Percentiles rank a stretch among this genome's conserved stretches.
Conservation (phyloP, 805 yeast species). For the Priceomyces melissophilus region DNA sequence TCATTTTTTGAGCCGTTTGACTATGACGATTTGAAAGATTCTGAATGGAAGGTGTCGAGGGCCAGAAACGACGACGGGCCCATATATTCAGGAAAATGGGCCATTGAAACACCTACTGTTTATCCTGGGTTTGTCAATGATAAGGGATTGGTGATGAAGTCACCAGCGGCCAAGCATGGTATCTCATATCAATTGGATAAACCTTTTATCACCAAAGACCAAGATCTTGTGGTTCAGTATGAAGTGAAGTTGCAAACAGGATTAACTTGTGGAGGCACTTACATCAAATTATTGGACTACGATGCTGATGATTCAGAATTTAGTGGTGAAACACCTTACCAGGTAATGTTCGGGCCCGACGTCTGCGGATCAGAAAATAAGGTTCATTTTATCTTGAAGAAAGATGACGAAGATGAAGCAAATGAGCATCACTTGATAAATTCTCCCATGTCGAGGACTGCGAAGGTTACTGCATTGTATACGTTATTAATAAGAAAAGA, state of each 20-base stretch:
- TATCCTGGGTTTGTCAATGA: constrained; percentile 64
- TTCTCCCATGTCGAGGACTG: constrained; percentile 66
- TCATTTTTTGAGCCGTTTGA: constrained; percentile 67
- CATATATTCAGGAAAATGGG: constrained; percentile 73
- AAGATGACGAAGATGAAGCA: constrained; percentile 54
- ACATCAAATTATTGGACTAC: constrained; percentile 63
- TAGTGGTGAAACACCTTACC: constrained; percentile 67
- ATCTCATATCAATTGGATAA: constrained; percentile 60
- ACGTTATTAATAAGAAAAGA: constrained; percentile 68
- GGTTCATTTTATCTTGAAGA: constrained; percentile 70
- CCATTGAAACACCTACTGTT: constrained; percentile 48
- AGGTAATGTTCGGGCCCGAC: constrained; percentile 94
- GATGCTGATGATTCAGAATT: constrained; percentile 45
- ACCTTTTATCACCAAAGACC: constrained; percentile 56
- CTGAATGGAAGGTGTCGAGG: constrained; percentile 51
- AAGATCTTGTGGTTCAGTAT: constrained; percentile 79
- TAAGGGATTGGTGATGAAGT: constrained; percentile 70
- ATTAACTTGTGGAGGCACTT: constrained; percentile 85
- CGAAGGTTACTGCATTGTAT: constrained; percentile 62
- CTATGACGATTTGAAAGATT: constrained; percentile 17
- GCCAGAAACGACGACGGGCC: constrained; percentile 51
- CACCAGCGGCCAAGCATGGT: constrained; percentile 79
- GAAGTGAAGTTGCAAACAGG: constrained; percentile 84
- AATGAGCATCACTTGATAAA: constrained; percentile 66
- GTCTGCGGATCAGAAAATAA: constrained; percentile 78